phyloP scores from a whole-genome alignment of 257 asterid genomes.

The Thymus quinquecostatus region DNA sequence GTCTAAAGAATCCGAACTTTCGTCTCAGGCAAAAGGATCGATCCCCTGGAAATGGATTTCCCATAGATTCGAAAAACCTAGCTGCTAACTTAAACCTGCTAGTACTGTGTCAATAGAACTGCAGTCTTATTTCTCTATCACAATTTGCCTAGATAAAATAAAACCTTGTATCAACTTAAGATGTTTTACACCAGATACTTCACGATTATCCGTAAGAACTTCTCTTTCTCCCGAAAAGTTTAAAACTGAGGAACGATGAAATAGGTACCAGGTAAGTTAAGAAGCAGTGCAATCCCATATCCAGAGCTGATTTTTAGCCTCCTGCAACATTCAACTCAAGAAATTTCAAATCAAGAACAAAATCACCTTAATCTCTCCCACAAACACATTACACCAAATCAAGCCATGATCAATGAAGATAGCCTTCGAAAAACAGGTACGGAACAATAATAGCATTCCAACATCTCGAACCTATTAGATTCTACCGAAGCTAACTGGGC shows the following conservation, averaged over 20 bases:
- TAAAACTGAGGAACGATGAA: conserved; percentile 30
- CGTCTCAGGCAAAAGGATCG: not conserved
- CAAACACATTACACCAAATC: not conserved
- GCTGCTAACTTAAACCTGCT: too few relatives aligned
- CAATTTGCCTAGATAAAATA: conserved; percentile 15
- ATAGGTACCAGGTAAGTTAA: conserved; percentile 26
- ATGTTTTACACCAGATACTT: conserved; percentile 26
- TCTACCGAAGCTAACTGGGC: conserved; percentile 54
- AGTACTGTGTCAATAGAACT: not conserved
- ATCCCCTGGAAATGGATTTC: not conserved
- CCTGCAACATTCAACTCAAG: conserved; percentile 73
- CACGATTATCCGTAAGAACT: conserved; percentile 26
- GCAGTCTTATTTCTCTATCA: conserved; percentile 25
- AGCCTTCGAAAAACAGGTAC: not conserved
- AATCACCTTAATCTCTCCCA: not conserved
- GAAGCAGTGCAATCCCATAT: conserved; percentile 28
- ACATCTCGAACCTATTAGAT: conserved; percentile 28
- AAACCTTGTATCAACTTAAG: conserved; percentile 24
- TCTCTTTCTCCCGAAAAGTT: conserved; percentile 31
- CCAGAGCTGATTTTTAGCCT: conserved; percentile 47
- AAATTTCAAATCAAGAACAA: conserved; percentile 14
- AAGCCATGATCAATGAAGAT: not conserved
- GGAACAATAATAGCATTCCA: not conserved
- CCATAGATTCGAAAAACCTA: not conserved
- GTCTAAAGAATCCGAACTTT: not conserved